phyloP scores from a whole-genome alignment of 1,284 basidiomycete genomes.

The Tilletia indica region DNA sequence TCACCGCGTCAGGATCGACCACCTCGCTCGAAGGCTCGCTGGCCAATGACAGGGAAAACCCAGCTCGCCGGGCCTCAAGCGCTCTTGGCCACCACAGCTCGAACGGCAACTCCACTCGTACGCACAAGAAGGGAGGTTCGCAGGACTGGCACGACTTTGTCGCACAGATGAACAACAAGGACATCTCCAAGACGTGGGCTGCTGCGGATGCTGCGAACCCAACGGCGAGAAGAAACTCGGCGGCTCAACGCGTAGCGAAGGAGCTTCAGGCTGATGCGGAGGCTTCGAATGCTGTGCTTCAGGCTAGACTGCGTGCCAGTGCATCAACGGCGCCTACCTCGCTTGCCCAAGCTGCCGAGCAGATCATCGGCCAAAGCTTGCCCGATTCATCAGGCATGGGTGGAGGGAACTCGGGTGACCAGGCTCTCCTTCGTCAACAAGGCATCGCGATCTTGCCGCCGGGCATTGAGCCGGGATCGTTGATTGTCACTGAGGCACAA shows the following conservation, averaged over 20 bases:
- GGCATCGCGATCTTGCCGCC: conserved; percentile 15
- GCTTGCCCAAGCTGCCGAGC: conserved; percentile 38
- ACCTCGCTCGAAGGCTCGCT: neutral
- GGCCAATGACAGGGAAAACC: neutral
- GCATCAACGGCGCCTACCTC: conserved; percentile 9
- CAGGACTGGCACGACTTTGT: conserved; percentile 47
- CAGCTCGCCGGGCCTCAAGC: conserved; percentile 24
- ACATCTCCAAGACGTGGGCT: conserved; percentile 40
- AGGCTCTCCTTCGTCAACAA: neutral
- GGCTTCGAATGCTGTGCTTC: conserved; percentile 13
- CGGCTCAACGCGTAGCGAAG: conserved; percentile 8
- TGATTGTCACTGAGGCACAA: conserved; percentile 1
- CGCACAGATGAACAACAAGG: conserved; percentile 42
- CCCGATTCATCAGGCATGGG: conserved; percentile 18
- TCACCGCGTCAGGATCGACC: neutral
- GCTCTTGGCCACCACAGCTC: conserved; percentile 23
- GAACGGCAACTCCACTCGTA: conserved; percentile 23
- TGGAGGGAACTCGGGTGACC: neutral
- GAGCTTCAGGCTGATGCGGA: conserved; percentile 26
- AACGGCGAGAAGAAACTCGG: conserved; percentile 20
- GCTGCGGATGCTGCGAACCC: conserved; percentile 28
- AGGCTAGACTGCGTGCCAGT: conserved; percentile 23
- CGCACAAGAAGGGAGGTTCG: conserved; percentile 22
- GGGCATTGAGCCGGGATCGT: conserved; percentile 13
- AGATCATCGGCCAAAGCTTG: conserved; percentile 41